phyloP scores from a whole-genome alignment of 179 eudicot genomes.

The Spergularia azorica region DNA sequence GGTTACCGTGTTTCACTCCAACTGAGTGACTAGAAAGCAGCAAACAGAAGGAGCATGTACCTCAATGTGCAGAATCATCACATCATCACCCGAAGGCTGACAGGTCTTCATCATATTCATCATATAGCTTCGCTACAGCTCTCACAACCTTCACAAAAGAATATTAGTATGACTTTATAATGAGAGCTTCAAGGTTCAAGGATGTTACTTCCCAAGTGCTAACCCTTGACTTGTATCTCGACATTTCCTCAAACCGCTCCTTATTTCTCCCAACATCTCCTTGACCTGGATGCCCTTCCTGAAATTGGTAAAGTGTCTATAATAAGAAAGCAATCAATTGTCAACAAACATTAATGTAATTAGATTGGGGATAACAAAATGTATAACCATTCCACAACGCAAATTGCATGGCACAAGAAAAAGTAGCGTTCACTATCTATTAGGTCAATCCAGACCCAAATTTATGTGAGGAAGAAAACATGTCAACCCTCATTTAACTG shows the following conservation, averaged over 20 bases:
- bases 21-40: background rate
- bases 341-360: background rate
- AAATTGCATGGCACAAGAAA: background rate
- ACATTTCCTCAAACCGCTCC: constrained; percentile 66
- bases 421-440: background rate
- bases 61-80: constrained; percentile 11
- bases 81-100: constrained; percentile 6
- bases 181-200: constrained; percentile 13
- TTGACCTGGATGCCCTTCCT: constrained; percentile 68
- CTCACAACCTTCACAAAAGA: background rate
- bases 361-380: background rate
- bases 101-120: background rate
- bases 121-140: constrained; percentile 13
- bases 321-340: constrained; percentile 10
- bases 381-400: background rate
- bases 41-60: constrained; percentile 10
- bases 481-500: background rate
- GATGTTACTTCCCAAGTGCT: background rate
- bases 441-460: background rate
- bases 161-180: background rate
- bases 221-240: constrained; percentile 31
- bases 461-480: too few species aligned
- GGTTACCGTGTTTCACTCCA: background rate
- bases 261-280: constrained; percentile 65
- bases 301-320: constrained; percentile 24